phyloP scores from a whole-genome alignment of 306 rosid genomes.

The Trifolium pratense region DNA sequence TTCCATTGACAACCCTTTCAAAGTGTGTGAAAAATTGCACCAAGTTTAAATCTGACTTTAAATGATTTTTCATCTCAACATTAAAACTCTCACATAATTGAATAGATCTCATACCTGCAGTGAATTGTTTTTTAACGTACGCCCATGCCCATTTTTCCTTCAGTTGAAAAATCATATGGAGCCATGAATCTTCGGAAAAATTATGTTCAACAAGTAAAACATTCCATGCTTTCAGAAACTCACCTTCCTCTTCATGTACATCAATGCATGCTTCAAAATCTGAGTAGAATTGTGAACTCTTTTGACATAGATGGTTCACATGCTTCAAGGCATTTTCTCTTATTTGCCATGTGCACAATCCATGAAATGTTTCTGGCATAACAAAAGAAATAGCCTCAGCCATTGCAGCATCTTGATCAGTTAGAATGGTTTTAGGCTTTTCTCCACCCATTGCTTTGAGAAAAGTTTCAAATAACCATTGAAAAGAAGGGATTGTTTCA shows the following conservation, averaged over 20 bases:
- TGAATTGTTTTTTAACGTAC: neutral
- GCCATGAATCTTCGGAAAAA: conserved; percentile 13
- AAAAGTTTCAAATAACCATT: conserved; percentile 9
- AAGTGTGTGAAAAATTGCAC: conserved; percentile 9
- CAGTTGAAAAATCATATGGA: neutral
- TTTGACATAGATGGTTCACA: conserved; percentile 14
- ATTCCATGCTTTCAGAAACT: neutral
- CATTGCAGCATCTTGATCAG: neutral
- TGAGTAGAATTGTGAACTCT: neutral
- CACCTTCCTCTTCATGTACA: conserved; percentile 15
- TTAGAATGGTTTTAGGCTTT: conserved; percentile 1
- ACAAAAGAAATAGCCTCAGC: conserved; percentile 18
- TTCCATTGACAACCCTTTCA: conserved; percentile 18
- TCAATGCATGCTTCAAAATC: conserved; percentile 14
- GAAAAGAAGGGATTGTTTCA: conserved; percentile 9
- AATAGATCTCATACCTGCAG: neutral
- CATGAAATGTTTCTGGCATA: neutral
- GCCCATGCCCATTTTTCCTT: conserved; percentile 23
- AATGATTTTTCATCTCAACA: conserved; percentile 16
- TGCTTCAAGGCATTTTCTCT: conserved; percentile 10
- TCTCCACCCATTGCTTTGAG: conserved; percentile 7
- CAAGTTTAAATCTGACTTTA: neutral
- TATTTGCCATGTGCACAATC: neutral
- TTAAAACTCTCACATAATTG: conserved; percentile 1
- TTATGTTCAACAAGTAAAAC: neutral